A percentile compares a stretch with the other conserved stretches of the same genome.
These are phyloP conservation scores for Psilocybe azurescens DNA, from an alignment of 768 basidiomycete genomes.

Conservation along the genomic window DNA sequence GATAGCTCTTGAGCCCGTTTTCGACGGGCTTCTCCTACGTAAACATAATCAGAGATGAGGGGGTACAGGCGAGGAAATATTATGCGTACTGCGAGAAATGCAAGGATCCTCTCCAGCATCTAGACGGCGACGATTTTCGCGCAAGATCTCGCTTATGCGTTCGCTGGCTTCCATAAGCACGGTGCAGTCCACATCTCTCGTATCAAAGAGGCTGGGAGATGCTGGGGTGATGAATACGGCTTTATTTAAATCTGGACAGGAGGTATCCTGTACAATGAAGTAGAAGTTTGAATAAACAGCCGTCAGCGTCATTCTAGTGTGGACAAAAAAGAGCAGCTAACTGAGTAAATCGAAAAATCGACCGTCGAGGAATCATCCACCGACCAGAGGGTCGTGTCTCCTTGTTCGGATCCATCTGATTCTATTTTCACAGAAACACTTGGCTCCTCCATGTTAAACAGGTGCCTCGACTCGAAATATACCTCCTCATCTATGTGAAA, in stretches of 20 bases:
- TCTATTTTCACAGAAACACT: not conserved
- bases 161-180: constrained; percentile 22
- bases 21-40: constrained; percentile 24
- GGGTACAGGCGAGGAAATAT: not conserved
- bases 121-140: constrained; percentile 26
- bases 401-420: not conserved
- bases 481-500: too few relatives aligned
- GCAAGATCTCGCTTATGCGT: constrained; percentile 28
- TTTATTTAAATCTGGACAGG: constrained; percentile 18
- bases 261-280: constrained; percentile 8
- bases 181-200: not conserved
- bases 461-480: not conserved
- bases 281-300: too few relatives aligned
- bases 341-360: constrained; percentile 12
- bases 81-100: constrained; percentile 21
- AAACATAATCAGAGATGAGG: not conserved
- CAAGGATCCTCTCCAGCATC: constrained; percentile 26
- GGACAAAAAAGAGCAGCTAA: not conserved
- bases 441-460: not conserved
- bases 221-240: constrained; percentile 17
- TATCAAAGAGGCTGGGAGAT: constrained; percentile 3
- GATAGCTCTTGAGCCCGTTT: constrained; percentile 25
- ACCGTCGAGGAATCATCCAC: constrained; percentile 1
- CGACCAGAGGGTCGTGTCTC: constrained; percentile 6
- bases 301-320: not conserved